Evolutionary conservation across 2,329 filamentous ascomycete genomes (phyloP), one percentile per base, ranked within the genome.

Genomic region (Xylariales sp.): DNA sequence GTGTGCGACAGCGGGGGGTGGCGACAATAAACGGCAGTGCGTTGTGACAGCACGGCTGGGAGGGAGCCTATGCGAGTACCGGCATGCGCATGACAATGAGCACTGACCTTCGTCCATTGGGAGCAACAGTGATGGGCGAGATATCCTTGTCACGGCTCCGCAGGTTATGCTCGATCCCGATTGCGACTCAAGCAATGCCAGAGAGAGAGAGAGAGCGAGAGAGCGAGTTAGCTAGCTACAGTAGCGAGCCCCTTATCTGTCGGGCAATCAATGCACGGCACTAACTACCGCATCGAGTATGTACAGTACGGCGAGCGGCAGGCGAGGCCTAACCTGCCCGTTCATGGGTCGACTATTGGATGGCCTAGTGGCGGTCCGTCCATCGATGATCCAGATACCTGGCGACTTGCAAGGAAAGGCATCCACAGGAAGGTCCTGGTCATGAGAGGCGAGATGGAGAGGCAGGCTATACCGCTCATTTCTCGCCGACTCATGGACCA

Each of bases 381-480:
- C 32, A 50, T 60, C 39, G 54, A 65, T 54, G 71, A 74, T 73
- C 72, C 69, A 72, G 71, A 73, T 75, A 71, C 71, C 43, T 62
- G 61, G 54, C 39, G 30, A 34, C n/a, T 28, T 52, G 32, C 32
- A 50, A 60, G 32, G 57, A 46, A 48, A 50, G 23, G 32, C 57
- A 60, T 60, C 32, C 32, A n/a, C 32, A 39, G 41, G 57, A 50
- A 32, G n/a, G 41, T n/a, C 18, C 30, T 36, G n/a, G 50, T 61
- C 52, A n/a, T 23, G 39, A 66, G 67, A 67, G 67, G 69, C 65
- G 65, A 68, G 67, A 69, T 71, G 61, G 65, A 61, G 23, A 23
- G 23, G 23, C 23, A 23, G 23, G 23, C n/a, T 62, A 71, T 67
- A 63, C 67, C 36, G 43, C 58, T 48, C 48, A 68, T 69, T 58